Evolutionary conservation across 2,329 filamentous ascomycete species (phyloP).

Genomic region (Ophiocordyceps camponoti-rufipedis): DNA sequence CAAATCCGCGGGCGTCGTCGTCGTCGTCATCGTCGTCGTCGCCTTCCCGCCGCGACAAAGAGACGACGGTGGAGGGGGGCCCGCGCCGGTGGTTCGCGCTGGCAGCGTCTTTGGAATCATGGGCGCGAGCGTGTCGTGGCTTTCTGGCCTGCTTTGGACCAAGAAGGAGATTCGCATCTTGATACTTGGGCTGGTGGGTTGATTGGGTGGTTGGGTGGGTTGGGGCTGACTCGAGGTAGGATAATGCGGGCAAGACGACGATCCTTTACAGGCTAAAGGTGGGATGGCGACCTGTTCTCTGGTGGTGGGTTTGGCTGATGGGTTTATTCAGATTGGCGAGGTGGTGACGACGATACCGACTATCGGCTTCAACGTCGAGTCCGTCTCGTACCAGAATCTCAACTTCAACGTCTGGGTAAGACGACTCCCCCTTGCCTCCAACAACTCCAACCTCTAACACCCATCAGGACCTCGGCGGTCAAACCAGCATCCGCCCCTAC

Average conservation of each 20-base stretch:
- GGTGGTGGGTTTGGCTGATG: not conserved
- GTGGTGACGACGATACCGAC: conserved; percentile 98
- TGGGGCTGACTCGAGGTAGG: conserved; percentile 30
- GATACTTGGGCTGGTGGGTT: conserved; percentile 72
- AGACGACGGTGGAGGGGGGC: not conserved
- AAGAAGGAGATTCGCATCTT: conserved; percentile 98
- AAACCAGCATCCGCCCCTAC: conserved; percentile 97
- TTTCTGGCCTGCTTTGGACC: conserved; percentile 59
- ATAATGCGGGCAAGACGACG: conserved; percentile 97
- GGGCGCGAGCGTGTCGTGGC: conserved; percentile 48
- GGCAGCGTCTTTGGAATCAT: conserved; percentile 22
- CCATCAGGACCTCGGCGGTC: conserved; percentile 69
- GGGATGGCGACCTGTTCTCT: not conserved
- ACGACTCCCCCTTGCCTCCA: not conserved
- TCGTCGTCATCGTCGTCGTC: not conserved
- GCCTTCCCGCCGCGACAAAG: not conserved
- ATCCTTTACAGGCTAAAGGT: conserved; percentile 93
- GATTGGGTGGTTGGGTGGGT: not conserved
- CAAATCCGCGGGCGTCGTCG: too few species aligned
- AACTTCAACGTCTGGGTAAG: conserved; percentile 97
- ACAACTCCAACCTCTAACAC: not conserved
- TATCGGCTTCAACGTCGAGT: conserved; percentile 98
- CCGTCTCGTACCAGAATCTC: conserved; percentile 92
- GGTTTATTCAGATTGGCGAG: conserved; percentile 60
- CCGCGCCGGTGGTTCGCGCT: too few species aligned